Evolutionary conservation across 1,284 basidiomycete species (phyloP), one percentile per base, ranked within the genome.

Genomic region (Ganoderma sinense): DNA sequence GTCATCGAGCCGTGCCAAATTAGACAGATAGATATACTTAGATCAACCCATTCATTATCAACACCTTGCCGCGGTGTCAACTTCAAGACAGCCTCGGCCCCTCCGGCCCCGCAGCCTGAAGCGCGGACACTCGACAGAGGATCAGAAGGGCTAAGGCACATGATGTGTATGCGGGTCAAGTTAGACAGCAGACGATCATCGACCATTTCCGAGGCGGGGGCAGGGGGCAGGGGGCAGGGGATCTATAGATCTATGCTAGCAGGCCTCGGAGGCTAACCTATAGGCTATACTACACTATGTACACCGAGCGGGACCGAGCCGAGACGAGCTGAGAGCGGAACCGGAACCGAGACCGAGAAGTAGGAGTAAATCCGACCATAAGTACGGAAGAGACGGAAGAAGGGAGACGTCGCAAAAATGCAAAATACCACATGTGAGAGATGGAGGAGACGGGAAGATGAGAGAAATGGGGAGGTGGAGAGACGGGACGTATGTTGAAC

Each of bases 191-290:
- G 16, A 18, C 13, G 13, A 43, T 43, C 41, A 43, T 2, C 43
- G 36, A 7, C 36, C 36, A 36, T 7, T 36, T 10, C 36, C 36
- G 36, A 36, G 36, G 36, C 6, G 36, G 36, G 36, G 36, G 36
- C 7, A 10, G 8, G 33, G 33, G 33, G 33, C 4, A 36, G 33
- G 33, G 33, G 33, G 8, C 33, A 45, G 20, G 18, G 7, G 45
- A 51, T 51, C 48, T 51, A 51, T 51, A 51, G 48, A 51, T 51
- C 48, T 51, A 26, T 26, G 48, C 48, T 51, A 51, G 48, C 48
- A 51, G 23, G 6, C 2, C 7, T 6, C 33, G 3, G 18, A 16
- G 14, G 11, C 43, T 45, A 43, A 18, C n/a, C 45, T 48, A 48
- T n/a, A n/a, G n/a, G n/a, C n/a, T 41, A 41, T 13, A 41, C 40